Evolutionary conservation across 768 basidiomycete species (phyloP).

Genomic region (Boletus rubroflammeus): DNA sequence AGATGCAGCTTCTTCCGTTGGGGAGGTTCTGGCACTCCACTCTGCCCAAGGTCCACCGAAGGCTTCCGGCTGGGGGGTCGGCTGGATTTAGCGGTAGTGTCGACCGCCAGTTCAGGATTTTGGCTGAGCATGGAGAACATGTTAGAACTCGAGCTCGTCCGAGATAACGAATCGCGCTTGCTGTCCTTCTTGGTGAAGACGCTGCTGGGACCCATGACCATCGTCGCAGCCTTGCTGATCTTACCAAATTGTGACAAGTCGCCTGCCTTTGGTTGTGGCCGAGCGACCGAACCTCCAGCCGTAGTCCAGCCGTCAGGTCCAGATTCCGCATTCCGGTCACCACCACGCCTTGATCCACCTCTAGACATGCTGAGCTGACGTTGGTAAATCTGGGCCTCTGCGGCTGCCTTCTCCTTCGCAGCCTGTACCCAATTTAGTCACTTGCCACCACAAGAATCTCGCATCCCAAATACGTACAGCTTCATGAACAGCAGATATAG

Average conservation of each 20-base stretch:
- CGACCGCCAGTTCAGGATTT: slow-evolving; percentile 51
- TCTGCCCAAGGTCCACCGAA: slow-evolving; percentile 47
- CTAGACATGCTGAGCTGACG: slow-evolving; percentile 80
- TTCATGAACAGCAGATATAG: slow-evolving; percentile 86
- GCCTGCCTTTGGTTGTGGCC: slow-evolving; percentile 72
- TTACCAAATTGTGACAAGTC: slow-evolving; percentile 88
- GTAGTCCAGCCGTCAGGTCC: slow-evolving; percentile 90
- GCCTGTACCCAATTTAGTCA: slow-evolving; percentile 42
- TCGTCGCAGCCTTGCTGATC: slow-evolving; percentile 65
- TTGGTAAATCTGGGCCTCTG: slow-evolving; percentile 56
- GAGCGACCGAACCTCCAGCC: slow-evolving; percentile 47
- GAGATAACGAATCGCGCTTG: slow-evolving; percentile 73
- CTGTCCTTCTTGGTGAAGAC: slow-evolving; percentile 75
- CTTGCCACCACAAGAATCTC: background rate
- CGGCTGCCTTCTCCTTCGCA: slow-evolving; percentile 75
- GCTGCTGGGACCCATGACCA: slow-evolving; percentile 81
- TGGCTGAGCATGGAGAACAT: slow-evolving; percentile 87
- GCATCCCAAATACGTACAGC: slow-evolving; percentile 48
- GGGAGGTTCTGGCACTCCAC: slow-evolving; percentile 42
- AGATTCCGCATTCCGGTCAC: slow-evolving; percentile 58
- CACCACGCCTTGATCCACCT: slow-evolving; percentile 85
- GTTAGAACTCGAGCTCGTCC: slow-evolving; percentile 75
- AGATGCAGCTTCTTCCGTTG: slow-evolving; percentile 74
- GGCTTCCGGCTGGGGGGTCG: slow-evolving; percentile 48
- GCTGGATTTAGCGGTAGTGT: slow-evolving; percentile 51